Evolutionary conservation across 2,329 filamentous ascomycete genomes (phyloP).

Genomic region (Aspergillus carbonarius): DNA sequence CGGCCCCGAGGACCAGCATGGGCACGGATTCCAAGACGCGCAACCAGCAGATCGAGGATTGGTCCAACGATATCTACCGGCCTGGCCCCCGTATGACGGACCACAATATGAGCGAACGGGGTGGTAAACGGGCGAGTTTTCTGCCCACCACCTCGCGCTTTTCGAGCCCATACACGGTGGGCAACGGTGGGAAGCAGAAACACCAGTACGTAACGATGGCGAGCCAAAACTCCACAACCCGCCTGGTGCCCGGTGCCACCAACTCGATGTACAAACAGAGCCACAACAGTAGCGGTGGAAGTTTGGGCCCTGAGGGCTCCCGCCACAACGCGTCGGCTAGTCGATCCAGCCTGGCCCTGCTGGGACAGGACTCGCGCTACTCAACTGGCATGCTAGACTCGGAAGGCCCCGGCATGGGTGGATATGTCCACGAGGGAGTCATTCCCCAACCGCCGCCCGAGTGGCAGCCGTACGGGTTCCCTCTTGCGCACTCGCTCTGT

Average conservation of each 20-base stretch:
- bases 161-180: conserved; percentile 81
- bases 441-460: conserved; percentile 95
- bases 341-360: conserved; percentile 58
- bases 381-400: conserved; percentile 57
- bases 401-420: conserved; percentile 77
- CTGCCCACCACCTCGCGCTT: conserved; percentile 93
- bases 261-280: conserved; percentile 67
- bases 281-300: conserved; percentile 57
- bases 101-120: conserved; percentile 66
- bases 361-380: conserved; percentile 51
- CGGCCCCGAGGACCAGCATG: conserved; percentile 80
- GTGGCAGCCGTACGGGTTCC: conserved; percentile 96
- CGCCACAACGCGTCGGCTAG: conserved; percentile 43
- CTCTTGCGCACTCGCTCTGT: conserved; percentile 89
- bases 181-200: conserved; percentile 57
- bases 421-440: conserved; percentile 95
- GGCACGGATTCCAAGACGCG: conserved; percentile 78
- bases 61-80: conserved; percentile 96
- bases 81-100: conserved; percentile 81
- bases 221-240: conserved; percentile 75
- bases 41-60: conserved; percentile 93
- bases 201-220: conserved; percentile 87
- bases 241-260: conserved; percentile 58
- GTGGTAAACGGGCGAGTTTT: conserved; percentile 81
- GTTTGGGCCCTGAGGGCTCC: conserved; percentile 49